Evolutionary conservation across 1,284 basidiomycete species (phyloP).

Genomic region (Apiotrichum gamsii): DNA sequence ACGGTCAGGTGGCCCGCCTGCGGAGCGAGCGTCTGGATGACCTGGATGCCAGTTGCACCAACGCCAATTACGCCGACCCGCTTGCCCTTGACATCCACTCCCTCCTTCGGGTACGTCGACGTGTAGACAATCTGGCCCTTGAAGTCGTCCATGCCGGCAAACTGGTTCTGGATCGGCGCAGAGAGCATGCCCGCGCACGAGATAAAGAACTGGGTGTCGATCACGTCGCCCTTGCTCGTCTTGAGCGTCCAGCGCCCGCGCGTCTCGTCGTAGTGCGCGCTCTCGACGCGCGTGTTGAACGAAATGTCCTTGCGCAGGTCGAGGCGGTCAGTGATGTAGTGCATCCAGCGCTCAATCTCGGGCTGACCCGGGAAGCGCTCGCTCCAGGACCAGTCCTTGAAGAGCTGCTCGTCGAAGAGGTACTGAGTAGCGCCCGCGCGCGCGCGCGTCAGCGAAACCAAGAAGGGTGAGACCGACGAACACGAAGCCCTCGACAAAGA

Average conservation of each 20-base stretch:
- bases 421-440: conserved; percentile 53
- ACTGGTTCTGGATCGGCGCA: conserved; percentile 6
- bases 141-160: conserved; percentile 7
- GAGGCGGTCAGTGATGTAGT: conserved; percentile 11
- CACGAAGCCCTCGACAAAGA: conserved; percentile 82
- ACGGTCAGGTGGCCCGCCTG: conserved; percentile 8
- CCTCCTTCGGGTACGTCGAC: conserved; percentile 6
- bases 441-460: conserved; percentile 84
- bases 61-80: conserved; percentile 6
- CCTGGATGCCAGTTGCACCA: conserved; percentile 12
- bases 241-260: conserved; percentile 6
- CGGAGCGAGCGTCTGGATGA: conserved; percentile 10
- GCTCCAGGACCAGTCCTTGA: conserved; percentile 15
- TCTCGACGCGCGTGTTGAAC: conserved; percentile 8
- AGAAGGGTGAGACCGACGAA: conserved; percentile 76
- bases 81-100: conserved; percentile 9
- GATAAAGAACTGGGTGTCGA: conserved; percentile 12
- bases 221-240: conserved; percentile 8
- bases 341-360: conserved; percentile 14
- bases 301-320: conserved; percentile 14
- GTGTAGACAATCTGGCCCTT: conserved; percentile 14
- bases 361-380: conserved; percentile 15
- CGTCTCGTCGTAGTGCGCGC: conserved; percentile 6
- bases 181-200: conserved; percentile 13
- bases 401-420: conserved; percentile 11